Evolutionary conservation across 2,329 filamentous ascomycete genomes (phyloP).

Genomic region (Fusarium armeniacum): DNA sequence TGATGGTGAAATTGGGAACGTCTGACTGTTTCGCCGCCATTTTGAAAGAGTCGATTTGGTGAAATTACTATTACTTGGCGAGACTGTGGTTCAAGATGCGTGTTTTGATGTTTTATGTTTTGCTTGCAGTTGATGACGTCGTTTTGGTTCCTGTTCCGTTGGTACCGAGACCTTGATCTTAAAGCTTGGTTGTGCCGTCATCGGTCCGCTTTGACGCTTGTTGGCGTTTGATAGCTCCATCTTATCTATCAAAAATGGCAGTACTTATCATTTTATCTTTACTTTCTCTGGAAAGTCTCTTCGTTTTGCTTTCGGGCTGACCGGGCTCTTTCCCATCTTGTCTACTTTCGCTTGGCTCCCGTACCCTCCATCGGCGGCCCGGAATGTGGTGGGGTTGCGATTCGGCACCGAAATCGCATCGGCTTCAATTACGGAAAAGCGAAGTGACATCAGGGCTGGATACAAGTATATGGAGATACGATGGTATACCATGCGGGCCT

Average conservation of each 20-base stretch:
- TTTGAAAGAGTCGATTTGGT: conserved; percentile 10
- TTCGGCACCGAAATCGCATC: conserved; percentile 21
- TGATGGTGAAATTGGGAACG: conserved; percentile 57
- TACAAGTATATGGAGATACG: neutral
- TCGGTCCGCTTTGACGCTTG: conserved; percentile 35
- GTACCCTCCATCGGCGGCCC: conserved; percentile 18
- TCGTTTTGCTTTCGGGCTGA: conserved; percentile 2
- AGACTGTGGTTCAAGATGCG: neutral
- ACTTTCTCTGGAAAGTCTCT: neutral
- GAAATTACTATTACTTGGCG: conserved; percentile 15
- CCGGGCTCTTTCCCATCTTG: neutral
- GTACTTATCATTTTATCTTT: neutral
- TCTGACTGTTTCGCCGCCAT: conserved; percentile 50
- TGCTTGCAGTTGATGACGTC: conserved; percentile 34
- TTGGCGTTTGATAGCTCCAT: conserved; percentile 22
- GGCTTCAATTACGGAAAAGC: conserved; percentile 12
- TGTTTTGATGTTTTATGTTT: conserved; percentile 36
- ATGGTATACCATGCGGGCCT: neutral
- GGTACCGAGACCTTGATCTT: conserved; percentile 34
- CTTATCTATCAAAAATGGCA: neutral
- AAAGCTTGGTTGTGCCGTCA: conserved; percentile 29
- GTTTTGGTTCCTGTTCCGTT: conserved; percentile 20
- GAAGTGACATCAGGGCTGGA: conserved; percentile 17
- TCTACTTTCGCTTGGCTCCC: conserved; percentile 16
- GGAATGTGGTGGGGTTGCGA: conserved; percentile 18